Conservation (phyloP, 2,329 filamentous ascomycete genomes). For the Aspergillus carbonarius region DNA sequence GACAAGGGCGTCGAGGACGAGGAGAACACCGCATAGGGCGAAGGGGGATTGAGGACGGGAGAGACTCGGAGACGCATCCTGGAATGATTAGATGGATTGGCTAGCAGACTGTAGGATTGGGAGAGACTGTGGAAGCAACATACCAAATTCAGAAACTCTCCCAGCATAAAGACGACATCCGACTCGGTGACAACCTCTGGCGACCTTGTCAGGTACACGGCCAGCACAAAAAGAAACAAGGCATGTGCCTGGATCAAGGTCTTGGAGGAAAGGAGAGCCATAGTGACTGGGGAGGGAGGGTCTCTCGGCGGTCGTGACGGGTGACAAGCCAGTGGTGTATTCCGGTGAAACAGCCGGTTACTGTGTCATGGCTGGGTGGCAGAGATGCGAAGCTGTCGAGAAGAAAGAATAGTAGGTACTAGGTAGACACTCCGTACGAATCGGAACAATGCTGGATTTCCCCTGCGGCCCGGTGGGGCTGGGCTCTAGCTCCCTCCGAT, state of each 20-base stretch:
- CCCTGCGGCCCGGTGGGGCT: conserved; percentile 1
- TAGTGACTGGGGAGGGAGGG: conserved; percentile 44
- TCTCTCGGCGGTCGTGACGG: neutral
- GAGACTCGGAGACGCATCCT: conserved; percentile 62
- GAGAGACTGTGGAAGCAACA: neutral
- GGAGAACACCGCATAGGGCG: conserved; percentile 66
- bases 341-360: neutral
- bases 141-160: conserved; percentile 81
- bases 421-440: neutral
- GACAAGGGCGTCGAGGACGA: conserved; percentile 62
- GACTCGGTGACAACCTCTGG: conserved; percentile 74
- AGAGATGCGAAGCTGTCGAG: neutral
- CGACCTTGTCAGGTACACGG: conserved; percentile 76
- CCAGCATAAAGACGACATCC: conserved; percentile 75
- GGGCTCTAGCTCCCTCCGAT: conserved; percentile 14
- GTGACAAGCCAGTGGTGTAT: neutral
- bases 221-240: conserved; percentile 80
- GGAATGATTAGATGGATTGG: neutral
- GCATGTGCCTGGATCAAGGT: conserved; percentile 79
- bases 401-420: too few species aligned
- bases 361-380: neutral
- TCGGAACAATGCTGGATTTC: neutral
- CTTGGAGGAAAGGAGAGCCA: conserved; percentile 78
- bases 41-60: conserved; percentile 68
- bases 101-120: neutral